phyloP scores from a whole-genome alignment of 2,329 filamentous ascomycete genomes.

The Ceratocystis harringtonii region DNA sequence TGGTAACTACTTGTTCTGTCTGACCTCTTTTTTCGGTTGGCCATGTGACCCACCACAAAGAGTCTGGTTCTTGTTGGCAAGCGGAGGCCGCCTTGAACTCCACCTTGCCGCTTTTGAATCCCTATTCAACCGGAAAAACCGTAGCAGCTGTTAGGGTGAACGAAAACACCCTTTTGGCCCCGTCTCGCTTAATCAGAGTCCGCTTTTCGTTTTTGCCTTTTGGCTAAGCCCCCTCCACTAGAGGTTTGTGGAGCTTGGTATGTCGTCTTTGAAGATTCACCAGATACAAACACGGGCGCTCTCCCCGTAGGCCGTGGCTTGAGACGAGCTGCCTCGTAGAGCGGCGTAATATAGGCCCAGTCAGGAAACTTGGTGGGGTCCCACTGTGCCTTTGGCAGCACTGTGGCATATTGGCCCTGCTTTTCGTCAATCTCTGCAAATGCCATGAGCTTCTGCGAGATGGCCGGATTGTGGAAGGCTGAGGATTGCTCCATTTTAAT shows the following conservation, averaged over 20 bases:
- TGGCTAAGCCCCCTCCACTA: constrained; percentile 20
- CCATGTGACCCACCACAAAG: not conserved
- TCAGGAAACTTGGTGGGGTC: constrained; percentile 41
- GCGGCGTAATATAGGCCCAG: constrained; percentile 34
- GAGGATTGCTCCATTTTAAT: constrained; percentile 51
- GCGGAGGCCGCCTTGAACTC: no score
- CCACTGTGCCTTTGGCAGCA: constrained; percentile 41
- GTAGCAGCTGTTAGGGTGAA: not conserved
- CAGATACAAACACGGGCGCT: constrained; percentile 32
- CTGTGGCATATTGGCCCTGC: constrained; percentile 50
- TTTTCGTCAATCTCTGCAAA: constrained; percentile 38
- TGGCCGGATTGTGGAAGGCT: constrained; percentile 54
- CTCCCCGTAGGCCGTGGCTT: constrained; percentile 33
- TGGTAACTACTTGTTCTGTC: not conserved
- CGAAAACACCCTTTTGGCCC: not conserved
- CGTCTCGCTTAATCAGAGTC: constrained; percentile 16
- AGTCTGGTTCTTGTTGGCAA: no score
- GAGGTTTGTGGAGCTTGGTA: constrained; percentile 1
- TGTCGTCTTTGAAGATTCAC: constrained; percentile 17
- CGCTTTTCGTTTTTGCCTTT: constrained; percentile 25
- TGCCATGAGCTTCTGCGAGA: constrained; percentile 56
- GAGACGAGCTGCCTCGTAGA: constrained; percentile 32
- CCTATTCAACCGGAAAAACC: not conserved
- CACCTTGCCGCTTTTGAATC: not conserved
- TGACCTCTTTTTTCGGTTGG: not conserved